Evolutionary conservation across 2,329 filamentous ascomycete genomes (phyloP), one percentile per base, ranked within the genome.

Genomic region (Aureobasidium sp.): DNA sequence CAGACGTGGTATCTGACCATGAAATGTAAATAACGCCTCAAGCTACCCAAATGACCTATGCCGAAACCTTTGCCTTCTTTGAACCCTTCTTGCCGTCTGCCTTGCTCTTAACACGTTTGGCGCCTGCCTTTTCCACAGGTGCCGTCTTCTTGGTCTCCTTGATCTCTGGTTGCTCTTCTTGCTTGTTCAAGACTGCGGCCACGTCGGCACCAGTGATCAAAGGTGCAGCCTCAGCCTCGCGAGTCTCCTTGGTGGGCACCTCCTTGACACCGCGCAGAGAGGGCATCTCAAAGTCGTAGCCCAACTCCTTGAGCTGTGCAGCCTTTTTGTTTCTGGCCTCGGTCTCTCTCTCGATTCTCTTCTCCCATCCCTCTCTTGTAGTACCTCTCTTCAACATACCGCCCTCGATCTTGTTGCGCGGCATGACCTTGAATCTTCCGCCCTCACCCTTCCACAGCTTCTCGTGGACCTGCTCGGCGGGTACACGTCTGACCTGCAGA

Each of bases 401-500:
- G 55, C 90, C 90, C 64, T 88, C 89, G 73, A 97, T 88, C 77
- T 89, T 89, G 77, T 91, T 94, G 82, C 90, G 88, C 22, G 94
- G 93, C 14, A 93, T 86, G 65, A 83, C 82, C 81, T 96, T 96
- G 82, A 94, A 97, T 62, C 92, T 88, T 70, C 85, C 86, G 76
- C 95, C 93, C 70, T 91, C 90, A 41, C 91, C 91, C 78, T 94
- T 91, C 85, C 91, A 97, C 59, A 97, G 79, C 65, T 90, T 82
- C 27, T 86, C 82, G 73, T 95, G 90, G 47, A 96, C 79, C 71
- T 92, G 86, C 64, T 89, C 90, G 62, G 85, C 79, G 4, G 90
- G 85, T 4, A 97, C 83, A 27, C 86, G 79, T 72, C 90, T 89
- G 76, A 92, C 93, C 76, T 95, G 93, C 68, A 99, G 81, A 65